Conservation (phyloP, 371 early-diverging fungal species). For the Mortierella polycephala region DNA sequence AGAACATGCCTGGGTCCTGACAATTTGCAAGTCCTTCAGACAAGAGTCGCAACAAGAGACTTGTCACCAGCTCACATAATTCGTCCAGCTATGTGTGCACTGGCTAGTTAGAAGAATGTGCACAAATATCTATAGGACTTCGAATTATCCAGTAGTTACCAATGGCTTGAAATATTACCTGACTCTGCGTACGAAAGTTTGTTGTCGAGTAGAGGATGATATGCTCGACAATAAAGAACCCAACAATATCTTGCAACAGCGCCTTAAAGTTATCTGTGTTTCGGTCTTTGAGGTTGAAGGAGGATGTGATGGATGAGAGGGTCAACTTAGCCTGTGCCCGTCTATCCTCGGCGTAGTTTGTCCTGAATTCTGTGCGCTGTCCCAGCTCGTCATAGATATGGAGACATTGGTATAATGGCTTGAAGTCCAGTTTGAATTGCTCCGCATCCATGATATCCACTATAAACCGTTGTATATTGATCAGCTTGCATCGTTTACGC, state of each 20-base stretch:
- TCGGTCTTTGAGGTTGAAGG: slow-evolving; percentile 63
- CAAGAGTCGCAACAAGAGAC: slow-evolving; percentile 82
- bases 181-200: slow-evolving; percentile 89
- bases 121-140: not conserved
- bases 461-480: slow-evolving; percentile 20
- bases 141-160: not conserved
- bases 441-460: slow-evolving; percentile 74
- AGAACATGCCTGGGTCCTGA: slow-evolving; percentile 80
- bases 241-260: slow-evolving; percentile 89
- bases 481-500: no score
- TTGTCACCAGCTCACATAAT: slow-evolving; percentile 89
- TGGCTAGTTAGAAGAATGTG: not conserved
- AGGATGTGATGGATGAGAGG: slow-evolving; percentile 68
- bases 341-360: slow-evolving; percentile 93
- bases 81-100: slow-evolving; percentile 71
- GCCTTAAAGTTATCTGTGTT: slow-evolving; percentile 77
- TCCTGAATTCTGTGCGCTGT: slow-evolving; percentile 83
- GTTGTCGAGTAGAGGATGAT: slow-evolving; percentile 88
- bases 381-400: slow-evolving; percentile 95
- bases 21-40: slow-evolving; percentile 83
- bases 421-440: slow-evolving; percentile 86
- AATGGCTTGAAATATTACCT: slow-evolving; percentile 57
- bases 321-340: slow-evolving; percentile 82
- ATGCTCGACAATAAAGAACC: slow-evolving; percentile 96
- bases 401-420: slow-evolving; percentile 94